Base-by-base conservation (phyloP, 2,329 filamentous ascomycete species). In the Tympanopsis confertula region DNA sequence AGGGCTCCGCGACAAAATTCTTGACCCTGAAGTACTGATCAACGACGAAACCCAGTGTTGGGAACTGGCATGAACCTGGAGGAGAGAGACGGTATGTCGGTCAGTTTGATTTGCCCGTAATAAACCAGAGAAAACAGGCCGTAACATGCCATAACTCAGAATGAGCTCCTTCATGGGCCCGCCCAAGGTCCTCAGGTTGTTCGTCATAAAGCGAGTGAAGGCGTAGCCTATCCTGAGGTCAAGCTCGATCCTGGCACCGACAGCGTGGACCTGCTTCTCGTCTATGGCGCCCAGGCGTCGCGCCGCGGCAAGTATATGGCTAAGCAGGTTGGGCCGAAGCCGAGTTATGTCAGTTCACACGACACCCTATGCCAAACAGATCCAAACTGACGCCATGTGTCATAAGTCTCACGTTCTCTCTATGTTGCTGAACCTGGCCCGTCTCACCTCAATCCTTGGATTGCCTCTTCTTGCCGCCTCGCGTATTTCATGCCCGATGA, bases 361-460 rank as follows among this genome's bases (percentile, higher is more conserved):
- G 24, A 28, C 24, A 28, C 24, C 12, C n/a, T 28, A n/a, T 12
- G n/a, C 12, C 12, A 12, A 28, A 18, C 15, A 38, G 35, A n/a
- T n/a, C n/a, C n/a, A n/a, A n/a, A n/a, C n/a, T n/a, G n/a, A n/a
- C n/a, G n/a, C n/a, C n/a, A n/a, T n/a, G n/a, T n/a, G n/a, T n/a
- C n/a, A n/a, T n/a, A n/a, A n/a, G 19, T 63, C 80, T 55, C 55
- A 89, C 78, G 82, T 84, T 69, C 81, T 72, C 58, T 98, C 91
- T 20, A 95, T 89, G 54, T 98, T 98, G 65, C 86, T 96, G 61
- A 98, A 98, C 42, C 69, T 81, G 13, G 91, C 91, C 49, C 91
- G 74, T 52, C 86, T 91, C 40, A 95, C 74, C 43, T 86, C 71
- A 30, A 98, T 78, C 2, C 66, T 65, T 7, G 69, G 59, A 45